Evolutionary conservation across 306 rosid species (phyloP).

Genomic region (Quercus mongolica): DNA sequence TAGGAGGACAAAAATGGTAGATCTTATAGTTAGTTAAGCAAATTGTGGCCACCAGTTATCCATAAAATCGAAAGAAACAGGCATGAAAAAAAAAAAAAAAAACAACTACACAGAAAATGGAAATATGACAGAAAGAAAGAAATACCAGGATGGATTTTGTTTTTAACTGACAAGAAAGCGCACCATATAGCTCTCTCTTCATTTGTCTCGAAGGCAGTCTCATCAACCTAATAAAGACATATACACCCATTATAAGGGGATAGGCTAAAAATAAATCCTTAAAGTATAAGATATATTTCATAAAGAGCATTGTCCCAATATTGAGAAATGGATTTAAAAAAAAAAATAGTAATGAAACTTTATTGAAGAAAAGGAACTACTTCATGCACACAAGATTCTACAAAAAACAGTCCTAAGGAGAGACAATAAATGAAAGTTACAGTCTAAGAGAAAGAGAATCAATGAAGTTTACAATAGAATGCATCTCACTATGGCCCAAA

Average conservation of each 20-base stretch:
- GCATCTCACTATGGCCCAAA: too few species aligned
- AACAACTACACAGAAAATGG: background rate
- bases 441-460: too few species aligned
- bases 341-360: too few species aligned
- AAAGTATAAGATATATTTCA: background rate
- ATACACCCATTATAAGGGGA: constrained; percentile 1
- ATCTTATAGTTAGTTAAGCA: background rate
- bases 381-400: too few species aligned
- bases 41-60: background rate
- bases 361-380: too few species aligned
- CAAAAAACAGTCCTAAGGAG: too few species aligned
- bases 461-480: too few species aligned
- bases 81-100: background rate
- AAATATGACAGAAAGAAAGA: background rate
- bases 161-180: constrained; percentile 52
- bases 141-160: constrained; percentile 59
- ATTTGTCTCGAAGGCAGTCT: constrained; percentile 60
- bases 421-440: too few species aligned
- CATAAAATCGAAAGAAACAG: background rate
- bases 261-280: background rate
- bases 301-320: background rate
- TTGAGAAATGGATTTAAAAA: background rate
- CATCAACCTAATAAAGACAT: constrained; percentile 57
- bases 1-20: constrained; percentile 11
- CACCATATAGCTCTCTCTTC: constrained; percentile 82